phyloP scores from a whole-genome alignment of 495 filamentous ascomycete species.

The Penicillium alfredii region DNA sequence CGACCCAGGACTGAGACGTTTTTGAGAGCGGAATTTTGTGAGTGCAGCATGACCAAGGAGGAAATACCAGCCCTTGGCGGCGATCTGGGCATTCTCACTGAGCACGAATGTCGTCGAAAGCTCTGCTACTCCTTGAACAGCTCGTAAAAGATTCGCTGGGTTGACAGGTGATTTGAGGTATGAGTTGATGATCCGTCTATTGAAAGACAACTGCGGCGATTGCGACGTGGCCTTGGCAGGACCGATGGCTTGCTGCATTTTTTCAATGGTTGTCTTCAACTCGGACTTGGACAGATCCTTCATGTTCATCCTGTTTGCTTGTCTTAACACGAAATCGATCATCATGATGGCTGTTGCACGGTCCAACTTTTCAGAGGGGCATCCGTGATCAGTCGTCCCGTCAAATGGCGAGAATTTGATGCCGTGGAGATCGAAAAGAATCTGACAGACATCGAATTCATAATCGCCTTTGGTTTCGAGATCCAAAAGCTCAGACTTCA shows the following conservation, averaged over 20 bases:
- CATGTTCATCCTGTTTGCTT: slow-evolving; percentile 78
- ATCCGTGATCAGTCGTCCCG: slow-evolving; percentile 67
- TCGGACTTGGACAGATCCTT: slow-evolving; percentile 89
- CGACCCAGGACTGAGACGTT: slow-evolving; percentile 67
- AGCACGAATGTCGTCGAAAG: slow-evolving; percentile 48
- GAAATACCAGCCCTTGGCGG: slow-evolving; percentile 88
- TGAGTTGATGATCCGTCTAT: slow-evolving; percentile 64
- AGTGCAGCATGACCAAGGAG: slow-evolving; percentile 81
- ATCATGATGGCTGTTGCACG: slow-evolving; percentile 68
- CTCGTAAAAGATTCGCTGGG: slow-evolving; percentile 71
- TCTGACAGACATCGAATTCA: slow-evolving; percentile 75
- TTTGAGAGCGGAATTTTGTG: slow-evolving; percentile 80
- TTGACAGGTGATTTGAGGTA: slow-evolving; percentile 78
- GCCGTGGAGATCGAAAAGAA: slow-evolving; percentile 84
- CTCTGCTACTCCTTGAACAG: slow-evolving; percentile 67
- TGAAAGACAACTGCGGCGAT: slow-evolving; percentile 63
- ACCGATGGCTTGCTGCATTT: slow-evolving; percentile 70
- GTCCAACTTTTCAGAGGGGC: slow-evolving; percentile 67
- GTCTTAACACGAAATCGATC: slow-evolving; percentile 71
- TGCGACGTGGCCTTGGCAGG: slow-evolving; percentile 59
- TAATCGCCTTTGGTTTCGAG: slow-evolving; percentile 58
- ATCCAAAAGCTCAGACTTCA: slow-evolving; percentile 72
- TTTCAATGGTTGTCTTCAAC: slow-evolving; percentile 79
- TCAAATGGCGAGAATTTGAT: slow-evolving; percentile 68
- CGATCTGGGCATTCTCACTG: slow-evolving; percentile 52